Base-by-base conservation (phyloP, 1,284 basidiomycete genomes). In the Tetrapyrgos nigripes region DNA sequence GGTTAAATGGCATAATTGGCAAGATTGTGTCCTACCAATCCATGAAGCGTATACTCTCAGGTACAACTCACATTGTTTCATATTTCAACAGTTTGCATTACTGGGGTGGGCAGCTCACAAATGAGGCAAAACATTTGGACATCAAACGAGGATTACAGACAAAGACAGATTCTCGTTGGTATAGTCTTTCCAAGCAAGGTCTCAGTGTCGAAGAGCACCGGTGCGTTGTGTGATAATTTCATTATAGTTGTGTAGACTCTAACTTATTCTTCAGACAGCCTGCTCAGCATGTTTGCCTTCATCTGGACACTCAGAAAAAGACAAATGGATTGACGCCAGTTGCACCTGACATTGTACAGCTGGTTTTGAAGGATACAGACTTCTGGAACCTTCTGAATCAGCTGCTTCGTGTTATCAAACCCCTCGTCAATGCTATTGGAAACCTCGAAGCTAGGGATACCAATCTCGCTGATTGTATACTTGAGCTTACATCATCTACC, bases 21-120 rank as follows among this genome's bases (percentile, higher is more conserved):
- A 63, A 73, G 46, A 69, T 76, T 48, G 24, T 50, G 3, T 24
- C 60, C 14, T 65, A 62, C 58, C 66, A 68, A 1, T 3, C 19
- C 2, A 66, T 68, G 46, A 73, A 73, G 56, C 53, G 27, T n/a
- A 55, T 60, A 4, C 58, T 73, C 6, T 45, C 59, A 4, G 58
- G 62, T 55, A 64, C 57, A 21, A 64, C 55, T 10, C 33, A 51
- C 4, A 66, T 74, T 43, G 68, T 76, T 10, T 50, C 66, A 19
- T 72, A 73, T 64, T 74, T 76, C 64, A 69, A 66, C 50, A 50
- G 55, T 13, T 75, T 68, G 1, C 72, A 76, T 45, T 76, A 70
- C 58, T 75, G 73, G 71, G 66, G 69, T 44, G 73, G 71, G 9
- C 62, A 68, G 50, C 52, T 68, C 8, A 19, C 57, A 17, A 11